Evolutionary conservation across 148 eudicot genomes (phyloP).

Genomic region (Rhododendron mucronatum): DNA sequence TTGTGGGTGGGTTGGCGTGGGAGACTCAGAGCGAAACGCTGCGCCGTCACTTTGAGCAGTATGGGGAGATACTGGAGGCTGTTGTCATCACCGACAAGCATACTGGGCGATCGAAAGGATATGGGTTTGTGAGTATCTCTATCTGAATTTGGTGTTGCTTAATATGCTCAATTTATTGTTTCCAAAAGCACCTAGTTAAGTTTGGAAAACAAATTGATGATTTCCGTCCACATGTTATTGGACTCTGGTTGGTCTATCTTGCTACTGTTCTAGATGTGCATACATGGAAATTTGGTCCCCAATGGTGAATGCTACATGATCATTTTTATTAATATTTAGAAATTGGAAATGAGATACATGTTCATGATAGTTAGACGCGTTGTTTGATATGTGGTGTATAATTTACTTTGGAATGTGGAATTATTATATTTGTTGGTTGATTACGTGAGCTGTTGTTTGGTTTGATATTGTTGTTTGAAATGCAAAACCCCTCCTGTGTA

Average conservation of each 20-base stretch:
- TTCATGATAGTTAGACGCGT: not conserved
- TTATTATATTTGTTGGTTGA: not conserved
- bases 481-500: not conserved
- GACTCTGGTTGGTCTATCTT: not conserved
- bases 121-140: slow-evolving; percentile 28
- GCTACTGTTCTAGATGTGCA: not conserved
- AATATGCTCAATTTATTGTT: not conserved
- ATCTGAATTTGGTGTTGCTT: not conserved
- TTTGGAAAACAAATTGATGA: not conserved
- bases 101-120: slow-evolving; percentile 33
- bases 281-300: not conserved
- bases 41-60: slow-evolving; percentile 19
- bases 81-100: slow-evolving; percentile 30
- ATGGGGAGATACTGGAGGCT: slow-evolving; percentile 32
- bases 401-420: not conserved
- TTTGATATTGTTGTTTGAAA: not conserved
- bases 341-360: not conserved
- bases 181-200: not conserved
- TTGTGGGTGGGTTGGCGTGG: slow-evolving; percentile 32
- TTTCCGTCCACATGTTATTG: not conserved
- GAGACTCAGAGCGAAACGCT: slow-evolving; percentile 25
- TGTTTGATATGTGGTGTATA: not conserved
- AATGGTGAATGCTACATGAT: not conserved
- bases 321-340: not conserved
- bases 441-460: not conserved